These are phyloP conservation scores for Diaporthe longicolla DNA, from an alignment of 2,329 filamentous ascomycete species.

Conservation along the genomic window DNA sequence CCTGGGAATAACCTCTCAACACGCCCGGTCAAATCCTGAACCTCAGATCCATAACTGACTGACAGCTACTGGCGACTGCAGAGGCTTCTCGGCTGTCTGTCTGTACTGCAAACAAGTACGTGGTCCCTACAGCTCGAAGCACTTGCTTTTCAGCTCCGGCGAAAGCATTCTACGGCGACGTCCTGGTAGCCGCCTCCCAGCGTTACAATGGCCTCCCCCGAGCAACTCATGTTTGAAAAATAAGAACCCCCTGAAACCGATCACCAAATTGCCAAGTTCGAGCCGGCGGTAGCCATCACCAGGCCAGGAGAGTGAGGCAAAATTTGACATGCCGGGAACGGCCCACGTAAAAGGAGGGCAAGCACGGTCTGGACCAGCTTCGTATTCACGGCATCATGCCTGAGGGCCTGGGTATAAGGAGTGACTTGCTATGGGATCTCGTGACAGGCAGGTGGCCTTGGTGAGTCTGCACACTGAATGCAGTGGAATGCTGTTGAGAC, in stretches of 20 bases:
- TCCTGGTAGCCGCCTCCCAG: too few relatives aligned
- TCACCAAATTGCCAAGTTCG: not conserved
- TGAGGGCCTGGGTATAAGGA: not conserved
- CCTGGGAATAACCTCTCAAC: not conserved
- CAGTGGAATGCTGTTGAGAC: constrained; percentile 31
- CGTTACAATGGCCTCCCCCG: not conserved
- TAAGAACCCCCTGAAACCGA: too few relatives aligned
- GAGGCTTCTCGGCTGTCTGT: not conserved
- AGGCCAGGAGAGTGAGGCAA: not conserved
- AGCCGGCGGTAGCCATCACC: not conserved
- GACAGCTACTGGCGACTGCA: not conserved
- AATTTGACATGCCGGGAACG: not conserved
- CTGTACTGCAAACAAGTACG: not conserved
- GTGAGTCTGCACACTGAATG: not conserved
- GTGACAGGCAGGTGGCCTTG: too few relatives aligned
- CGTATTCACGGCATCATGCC: not conserved
- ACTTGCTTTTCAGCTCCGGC: constrained; percentile 1
- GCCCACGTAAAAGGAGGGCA: not conserved
- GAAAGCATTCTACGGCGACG: not conserved
- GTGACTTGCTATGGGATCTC: not conserved
- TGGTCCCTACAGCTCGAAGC: not conserved
- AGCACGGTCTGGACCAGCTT: not conserved
- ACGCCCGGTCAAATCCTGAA: not conserved
- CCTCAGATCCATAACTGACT: not conserved
- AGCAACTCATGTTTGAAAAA: not conserved